A percentile compares a stretch with the other conserved stretches of the same genome.
Conservation (phyloP, 768 basidiomycete genomes). For the Termitomyces bulborhizus region DNA sequence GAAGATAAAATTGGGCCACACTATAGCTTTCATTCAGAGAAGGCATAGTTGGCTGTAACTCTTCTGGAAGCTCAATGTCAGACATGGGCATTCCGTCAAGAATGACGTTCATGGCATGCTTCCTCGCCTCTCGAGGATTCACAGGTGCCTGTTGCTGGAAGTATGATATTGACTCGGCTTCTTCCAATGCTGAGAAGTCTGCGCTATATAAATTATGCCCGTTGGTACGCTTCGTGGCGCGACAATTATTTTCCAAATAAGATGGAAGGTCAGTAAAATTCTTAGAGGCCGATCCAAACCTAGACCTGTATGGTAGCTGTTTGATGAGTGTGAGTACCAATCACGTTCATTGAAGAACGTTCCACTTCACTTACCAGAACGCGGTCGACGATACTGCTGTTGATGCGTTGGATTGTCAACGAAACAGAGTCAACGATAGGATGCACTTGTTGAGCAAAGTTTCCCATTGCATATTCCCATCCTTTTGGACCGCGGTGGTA, state of each 20-base stretch:
- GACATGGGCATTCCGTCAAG: constrained; percentile 39
- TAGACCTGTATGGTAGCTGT: constrained; percentile 55
- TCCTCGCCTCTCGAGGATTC: constrained; percentile 21
- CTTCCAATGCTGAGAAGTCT: constrained; percentile 8
- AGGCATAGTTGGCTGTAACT: constrained; percentile 29
- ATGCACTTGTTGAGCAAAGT: constrained; percentile 49
- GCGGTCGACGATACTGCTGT: constrained; percentile 30
- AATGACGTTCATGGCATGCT: constrained; percentile 42
- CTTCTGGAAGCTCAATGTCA: constrained; percentile 35
- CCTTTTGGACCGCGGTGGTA: constrained; percentile 30
- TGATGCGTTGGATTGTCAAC: constrained; percentile 39
- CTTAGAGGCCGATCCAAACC: constrained; percentile 39
- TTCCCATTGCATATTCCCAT: constrained; percentile 42
- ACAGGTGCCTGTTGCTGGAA: constrained; percentile 36
- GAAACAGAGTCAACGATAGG: constrained; percentile 46
- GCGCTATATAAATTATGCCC: constrained; percentile 30
- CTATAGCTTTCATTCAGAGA: constrained; percentile 41
- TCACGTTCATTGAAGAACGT: constrained; percentile 6
- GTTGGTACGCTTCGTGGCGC: constrained; percentile 42
- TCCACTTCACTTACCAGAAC: constrained; percentile 29
- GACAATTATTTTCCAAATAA: constrained; percentile 47
- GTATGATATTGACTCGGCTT: constrained; percentile 22
- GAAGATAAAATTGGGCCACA: constrained; percentile 49
- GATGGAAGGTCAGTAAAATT: constrained; percentile 44
- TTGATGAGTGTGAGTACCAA: neutral